Percentiles rank a stretch among this genome's conserved stretches.
phyloP scores from a whole-genome alignment of 78 protist species.

The Dictyostelium citrinum region DNA sequence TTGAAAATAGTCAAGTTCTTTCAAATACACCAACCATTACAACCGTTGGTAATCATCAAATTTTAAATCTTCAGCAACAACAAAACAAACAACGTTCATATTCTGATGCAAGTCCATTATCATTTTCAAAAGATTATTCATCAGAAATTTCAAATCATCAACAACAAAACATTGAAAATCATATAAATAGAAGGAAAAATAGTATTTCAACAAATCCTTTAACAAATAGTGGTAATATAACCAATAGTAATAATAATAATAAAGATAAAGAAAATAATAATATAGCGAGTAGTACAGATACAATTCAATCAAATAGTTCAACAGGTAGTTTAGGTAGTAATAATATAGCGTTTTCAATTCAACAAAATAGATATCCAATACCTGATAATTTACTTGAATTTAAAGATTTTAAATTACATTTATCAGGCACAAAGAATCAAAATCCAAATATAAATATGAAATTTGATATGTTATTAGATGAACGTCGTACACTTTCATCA shows the following conservation, averaged over 20 bases:
- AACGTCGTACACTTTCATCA: conserved; percentile 42
- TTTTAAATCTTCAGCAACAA: not conserved
- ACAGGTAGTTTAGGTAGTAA: not conserved
- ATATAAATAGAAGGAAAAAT: not conserved
- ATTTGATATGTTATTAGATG: conserved; percentile 28
- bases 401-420: conserved; percentile 45
- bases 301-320: not conserved
- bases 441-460: conserved; percentile 52
- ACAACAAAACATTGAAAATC: conserved; percentile 23
- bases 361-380: not conserved
- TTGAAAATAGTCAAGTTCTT: not conserved
- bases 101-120: conserved; percentile 50
- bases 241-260: not conserved
- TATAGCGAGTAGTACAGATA: not conserved
- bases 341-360: not conserved
- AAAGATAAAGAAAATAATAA: not conserved
- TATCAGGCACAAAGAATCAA: conserved; percentile 7
- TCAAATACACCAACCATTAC: not conserved
- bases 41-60: not conserved
- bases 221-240: not conserved
- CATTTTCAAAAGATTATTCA: conserved; percentile 4
- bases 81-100: conserved; percentile 17
- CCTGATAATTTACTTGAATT: conserved; percentile 25
- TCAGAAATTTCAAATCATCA: not conserved
- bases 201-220: not conserved